These are phyloP conservation scores for Claviceps sp. DNA, from an alignment of 2,329 filamentous ascomycete species.

Conservation along the genomic window DNA sequence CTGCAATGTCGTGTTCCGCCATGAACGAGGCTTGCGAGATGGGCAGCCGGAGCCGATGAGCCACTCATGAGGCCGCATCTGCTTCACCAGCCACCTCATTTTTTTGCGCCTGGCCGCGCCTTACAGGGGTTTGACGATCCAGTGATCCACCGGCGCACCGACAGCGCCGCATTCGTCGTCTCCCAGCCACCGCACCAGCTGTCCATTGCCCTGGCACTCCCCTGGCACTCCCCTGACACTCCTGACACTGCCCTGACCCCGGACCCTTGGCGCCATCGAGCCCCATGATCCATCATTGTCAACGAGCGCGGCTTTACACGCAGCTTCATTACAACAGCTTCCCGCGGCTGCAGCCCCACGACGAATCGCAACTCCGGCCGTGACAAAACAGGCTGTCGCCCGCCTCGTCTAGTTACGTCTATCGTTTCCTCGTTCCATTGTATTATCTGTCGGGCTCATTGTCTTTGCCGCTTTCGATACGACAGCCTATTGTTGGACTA, in stretches of 20 bases:
- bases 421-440: neutral
- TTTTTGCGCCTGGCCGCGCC: constrained; percentile 4
- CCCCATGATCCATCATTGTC: too few species aligned
- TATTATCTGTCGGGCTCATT: neutral
- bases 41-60: neutral
- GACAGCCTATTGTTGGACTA: neutral
- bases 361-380: constrained; percentile 2
- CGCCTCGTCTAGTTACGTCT: neutral
- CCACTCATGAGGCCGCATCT: neutral
- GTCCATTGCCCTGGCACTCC: neutral
- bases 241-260: neutral
- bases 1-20: neutral
- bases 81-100: constrained; percentile 21
- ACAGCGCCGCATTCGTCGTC: neutral
- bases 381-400: constrained; percentile 6
- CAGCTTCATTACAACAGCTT: neutral
- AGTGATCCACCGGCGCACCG: neutral
- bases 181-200: neutral
- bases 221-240: neutral
- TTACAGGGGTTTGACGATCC: neutral
- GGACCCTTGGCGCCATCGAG: neutral
- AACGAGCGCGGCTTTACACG: too few species aligned
- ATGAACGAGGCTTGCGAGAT: neutral
- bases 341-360: neutral
- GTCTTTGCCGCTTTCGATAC: neutral